These are phyloP conservation scores for Xerocomellus amylosporus DNA, from an alignment of 768 basidiomycete species.

Conservation along the genomic window DNA sequence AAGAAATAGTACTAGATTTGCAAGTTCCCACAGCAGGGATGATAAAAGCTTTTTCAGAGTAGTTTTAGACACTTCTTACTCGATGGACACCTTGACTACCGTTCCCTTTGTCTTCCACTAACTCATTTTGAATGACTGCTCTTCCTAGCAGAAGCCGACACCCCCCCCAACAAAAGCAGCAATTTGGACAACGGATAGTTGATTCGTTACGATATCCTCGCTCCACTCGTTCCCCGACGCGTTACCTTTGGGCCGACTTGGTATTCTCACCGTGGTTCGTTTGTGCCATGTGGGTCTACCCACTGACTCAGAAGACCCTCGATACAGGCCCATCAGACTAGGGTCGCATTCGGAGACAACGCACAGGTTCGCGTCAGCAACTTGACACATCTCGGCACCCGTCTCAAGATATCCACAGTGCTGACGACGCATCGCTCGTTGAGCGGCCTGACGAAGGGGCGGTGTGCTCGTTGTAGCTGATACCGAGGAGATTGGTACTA, in stretches of 20 bases:
- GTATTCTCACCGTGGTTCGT: slow-evolving; percentile 9
- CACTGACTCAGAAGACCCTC: slow-evolving; percentile 1
- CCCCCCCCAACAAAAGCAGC: background rate
- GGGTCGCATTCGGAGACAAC: slow-evolving; percentile 8
- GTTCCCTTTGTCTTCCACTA: background rate
- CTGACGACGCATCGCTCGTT: background rate
- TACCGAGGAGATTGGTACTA: background rate
- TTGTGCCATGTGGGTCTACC: background rate
- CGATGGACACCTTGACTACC: background rate
- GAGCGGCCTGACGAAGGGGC: background rate
- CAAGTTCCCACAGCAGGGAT: slow-evolving; percentile 2
- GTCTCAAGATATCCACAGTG: background rate
- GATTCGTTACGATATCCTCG: background rate
- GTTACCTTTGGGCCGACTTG: no score
- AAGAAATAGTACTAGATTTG: background rate
- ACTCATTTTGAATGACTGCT: background rate
- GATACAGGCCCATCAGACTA: slow-evolving; percentile 17
- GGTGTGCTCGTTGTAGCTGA: background rate
- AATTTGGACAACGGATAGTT: background rate
- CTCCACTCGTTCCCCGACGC: background rate
- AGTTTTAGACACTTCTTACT: background rate
- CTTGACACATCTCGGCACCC: slow-evolving; percentile 21
- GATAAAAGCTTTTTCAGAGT: background rate
- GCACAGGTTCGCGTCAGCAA: slow-evolving; percentile 23
- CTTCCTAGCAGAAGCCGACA: background rate